phyloP scores from a whole-genome alignment of 495 filamentous ascomycete genomes.

The Penicillium pulvis region DNA sequence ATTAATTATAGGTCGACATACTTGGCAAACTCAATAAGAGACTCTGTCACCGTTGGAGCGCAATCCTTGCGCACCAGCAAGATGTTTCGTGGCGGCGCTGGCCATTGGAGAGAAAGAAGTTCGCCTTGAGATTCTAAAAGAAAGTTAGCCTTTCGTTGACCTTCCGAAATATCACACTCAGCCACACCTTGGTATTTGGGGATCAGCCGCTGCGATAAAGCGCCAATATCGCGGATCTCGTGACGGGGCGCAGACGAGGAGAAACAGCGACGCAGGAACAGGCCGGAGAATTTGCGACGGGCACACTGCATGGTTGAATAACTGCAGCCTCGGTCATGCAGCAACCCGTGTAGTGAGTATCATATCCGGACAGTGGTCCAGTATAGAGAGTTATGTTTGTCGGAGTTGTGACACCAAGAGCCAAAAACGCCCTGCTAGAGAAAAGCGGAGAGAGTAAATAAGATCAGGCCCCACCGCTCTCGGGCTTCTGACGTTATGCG shows the following conservation, averaged over 20 bases:
- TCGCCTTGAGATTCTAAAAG: conserved; percentile 57
- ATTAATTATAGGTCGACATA: conserved; percentile 27
- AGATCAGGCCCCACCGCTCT: conserved; percentile 15
- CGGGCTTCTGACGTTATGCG: conserved; percentile 8
- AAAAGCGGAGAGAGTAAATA: conserved; percentile 7
- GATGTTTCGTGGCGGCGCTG: conserved; percentile 83
- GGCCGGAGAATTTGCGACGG: conserved; percentile 10
- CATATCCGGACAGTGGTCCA: conserved; percentile 3
- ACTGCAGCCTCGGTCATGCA: conserved; percentile 10
- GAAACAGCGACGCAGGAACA: conserved; percentile 34
- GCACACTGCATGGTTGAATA: conserved; percentile 20
- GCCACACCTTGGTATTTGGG: conserved; percentile 57
- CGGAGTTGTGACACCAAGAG: background rate
- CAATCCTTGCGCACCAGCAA: conserved; percentile 86
- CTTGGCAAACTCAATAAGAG: conserved; percentile 77
- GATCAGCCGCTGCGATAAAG: conserved; percentile 42
- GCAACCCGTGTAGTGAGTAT: background rate
- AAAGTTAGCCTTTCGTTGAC: background rate
- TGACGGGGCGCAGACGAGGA: conserved; percentile 37
- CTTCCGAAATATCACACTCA: conserved; percentile 5
- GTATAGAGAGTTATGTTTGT: background rate
- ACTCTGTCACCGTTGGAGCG: conserved; percentile 67
- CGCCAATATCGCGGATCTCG: conserved; percentile 47
- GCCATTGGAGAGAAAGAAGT: conserved; percentile 86
- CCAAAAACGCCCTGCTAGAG: background rate